These are phyloP conservation scores for Podosphaera xanthii DNA, from an alignment of 2,329 filamentous ascomycete species.

Conservation along the genomic window DNA sequence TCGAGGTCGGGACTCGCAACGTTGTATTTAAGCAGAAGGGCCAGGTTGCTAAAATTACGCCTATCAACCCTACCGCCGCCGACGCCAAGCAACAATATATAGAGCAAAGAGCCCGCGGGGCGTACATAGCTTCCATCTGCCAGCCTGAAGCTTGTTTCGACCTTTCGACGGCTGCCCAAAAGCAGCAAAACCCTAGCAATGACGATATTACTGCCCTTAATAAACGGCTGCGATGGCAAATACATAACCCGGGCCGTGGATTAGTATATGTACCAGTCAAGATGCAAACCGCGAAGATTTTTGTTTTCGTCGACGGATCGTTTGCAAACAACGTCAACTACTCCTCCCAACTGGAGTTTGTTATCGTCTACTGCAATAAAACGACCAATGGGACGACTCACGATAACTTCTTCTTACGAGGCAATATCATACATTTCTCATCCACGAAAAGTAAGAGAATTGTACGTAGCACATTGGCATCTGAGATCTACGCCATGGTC, in stretches of 20 bases:
- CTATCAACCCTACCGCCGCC: background rate
- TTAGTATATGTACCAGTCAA: background rate
- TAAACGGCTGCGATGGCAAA: background rate
- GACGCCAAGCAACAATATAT: background rate
- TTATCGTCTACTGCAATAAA: background rate
- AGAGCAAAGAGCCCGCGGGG: background rate
- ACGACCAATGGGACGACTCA: background rate
- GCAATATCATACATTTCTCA: background rate
- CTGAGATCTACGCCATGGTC: conserved; percentile 2
- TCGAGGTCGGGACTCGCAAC: background rate
- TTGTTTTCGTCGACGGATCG: background rate
- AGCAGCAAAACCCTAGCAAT: background rate
- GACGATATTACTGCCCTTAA: background rate
- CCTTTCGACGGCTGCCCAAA: conserved; percentile 2
- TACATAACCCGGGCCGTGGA: background rate
- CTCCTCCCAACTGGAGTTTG: background rate
- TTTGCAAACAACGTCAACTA: conserved; percentile 1
- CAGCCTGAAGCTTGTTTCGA: background rate
- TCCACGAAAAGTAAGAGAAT: conserved; percentile 2
- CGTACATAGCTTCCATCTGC: background rate
- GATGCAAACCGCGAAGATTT: background rate
- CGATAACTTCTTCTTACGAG: background rate
- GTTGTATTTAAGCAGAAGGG: background rate
- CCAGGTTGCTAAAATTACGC: background rate
- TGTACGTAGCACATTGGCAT: conserved; percentile 3